These are phyloP conservation scores for Huntiella decipiens DNA, from an alignment of 2,329 filamentous ascomycete species.

Conservation along the genomic window DNA sequence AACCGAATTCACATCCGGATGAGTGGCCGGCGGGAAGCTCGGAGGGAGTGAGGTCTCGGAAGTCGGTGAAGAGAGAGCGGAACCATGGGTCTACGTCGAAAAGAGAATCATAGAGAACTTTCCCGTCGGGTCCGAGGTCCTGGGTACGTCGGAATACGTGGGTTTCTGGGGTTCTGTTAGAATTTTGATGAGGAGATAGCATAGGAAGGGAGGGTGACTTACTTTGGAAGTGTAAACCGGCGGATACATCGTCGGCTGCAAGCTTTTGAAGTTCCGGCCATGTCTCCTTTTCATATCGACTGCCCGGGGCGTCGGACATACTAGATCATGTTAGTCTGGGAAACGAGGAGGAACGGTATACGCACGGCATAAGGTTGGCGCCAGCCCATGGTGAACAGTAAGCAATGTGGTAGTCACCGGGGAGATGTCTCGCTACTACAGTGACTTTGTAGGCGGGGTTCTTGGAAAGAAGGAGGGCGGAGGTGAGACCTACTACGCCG, in stretches of 20 bases:
- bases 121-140: slow-evolving; percentile 27
- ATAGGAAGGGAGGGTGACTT: slow-evolving; percentile 6
- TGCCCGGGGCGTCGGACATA: slow-evolving; percentile 25
- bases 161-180: slow-evolving; percentile 20
- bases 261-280: slow-evolving; percentile 44
- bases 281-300: slow-evolving; percentile 42
- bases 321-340: slow-evolving; percentile 15
- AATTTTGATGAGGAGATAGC: not conserved
- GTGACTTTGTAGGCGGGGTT: slow-evolving; percentile 35
- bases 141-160: slow-evolving; percentile 38
- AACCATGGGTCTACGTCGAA: slow-evolving; percentile 53
- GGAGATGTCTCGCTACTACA: slow-evolving; percentile 73
- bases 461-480: slow-evolving; percentile 29
- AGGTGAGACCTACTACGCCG: slow-evolving; percentile 32
- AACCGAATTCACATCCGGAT: slow-evolving; percentile 58
- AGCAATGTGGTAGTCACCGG: slow-evolving; percentile 79
- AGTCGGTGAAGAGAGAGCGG: slow-evolving; percentile 51
- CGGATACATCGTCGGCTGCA: slow-evolving; percentile 48
- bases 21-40: slow-evolving; percentile 47
- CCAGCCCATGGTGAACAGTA: slow-evolving; percentile 84
- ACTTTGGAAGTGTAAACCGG: slow-evolving; percentile 66
- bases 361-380: slow-evolving; percentile 58
- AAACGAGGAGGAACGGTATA: slow-evolving; percentile 11
- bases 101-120: slow-evolving; percentile 42
- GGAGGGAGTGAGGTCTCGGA: slow-evolving; percentile 36